Evolutionary conservation across 1,284 basidiomycete genomes (phyloP), one percentile per base, ranked within the genome.

Genomic region (Malassezia equina): DNA sequence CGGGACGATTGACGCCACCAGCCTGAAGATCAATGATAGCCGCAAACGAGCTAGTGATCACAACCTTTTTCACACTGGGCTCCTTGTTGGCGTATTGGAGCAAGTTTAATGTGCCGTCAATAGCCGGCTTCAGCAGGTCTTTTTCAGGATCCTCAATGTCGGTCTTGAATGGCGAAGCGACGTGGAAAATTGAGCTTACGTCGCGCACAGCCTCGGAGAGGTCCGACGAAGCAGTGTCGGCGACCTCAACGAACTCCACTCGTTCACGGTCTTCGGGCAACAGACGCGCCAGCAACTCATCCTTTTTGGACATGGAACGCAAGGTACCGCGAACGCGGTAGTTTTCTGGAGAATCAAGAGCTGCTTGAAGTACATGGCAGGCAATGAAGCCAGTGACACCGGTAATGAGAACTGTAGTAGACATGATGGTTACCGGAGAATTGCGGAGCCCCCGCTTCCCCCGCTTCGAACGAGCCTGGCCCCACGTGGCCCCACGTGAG

Each of bases 31-130:
- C 61, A 11, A 62, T 66, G 4, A 71, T 63, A 1, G 71, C 71
- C 4, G 65, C 69, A 43, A 71, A 66, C 7, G 66, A 66, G 4
- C 62, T 64, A 23, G 71, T 73, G 41, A 74, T 60, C 39, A 69
- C 71, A 25, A 74, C 57, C 40, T 64, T 59, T 50, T 67, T 62
- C 25, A 72, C 66, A 29, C 55, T 59, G 27, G 55, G 56, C 21
- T 59, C 60, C 44, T 66, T 59, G 39, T 66, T 63, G 9, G 71
- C 71, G 24, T 63, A 66, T 5, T 61, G 55, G 8, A 74, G 55
- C 4, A 76, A 54, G 23, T 66, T 64, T 23, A 75, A 58, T 0
- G 73, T 76, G 2, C 75, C 75, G 36, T 75, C 65, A 29, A 76
- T 59, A 9, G 75, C 75, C 0, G 75, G 75, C 17, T 61, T 58